Base-by-base conservation (phyloP, 768 basidiomycete species). In the Naganishia kalamii region DNA sequence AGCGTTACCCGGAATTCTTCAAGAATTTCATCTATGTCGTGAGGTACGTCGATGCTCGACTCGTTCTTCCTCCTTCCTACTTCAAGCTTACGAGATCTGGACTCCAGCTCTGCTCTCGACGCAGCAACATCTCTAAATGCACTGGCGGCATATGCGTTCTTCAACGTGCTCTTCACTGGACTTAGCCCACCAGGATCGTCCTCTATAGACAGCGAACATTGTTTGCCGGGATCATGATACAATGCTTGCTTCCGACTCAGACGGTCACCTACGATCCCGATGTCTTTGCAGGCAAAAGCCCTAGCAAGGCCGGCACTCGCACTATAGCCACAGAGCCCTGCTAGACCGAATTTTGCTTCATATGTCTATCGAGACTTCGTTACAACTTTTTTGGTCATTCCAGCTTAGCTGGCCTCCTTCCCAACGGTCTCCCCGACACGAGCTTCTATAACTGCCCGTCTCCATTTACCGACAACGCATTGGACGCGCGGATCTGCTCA, bases 91-190 rank as follows among this genome's bases (percentile, higher is more conserved):
- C 29, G 32, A 49, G 32, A 44, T 32, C 32, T 43, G 17, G 19
- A 50, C n/a, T 48, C 2, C 59, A 74, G 72, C 46, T 72, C 78
- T 4, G 78, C 77, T 2, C 68, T 79, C 29, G 78, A 78, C 60
- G 76, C 78, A 1, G 78, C 70, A 6, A 78, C 77, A 0, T 72
- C 71, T 7, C 72, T 79, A 25, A 74, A 73, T 23, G 78, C 76
- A 0, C 46, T 79, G 68, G 65, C 60, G 0, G 72, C 77, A 1
- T 79, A 78, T 60, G 17, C 74, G 11, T 43, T 79, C 11, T 78
- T 78, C 61, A 72, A 71, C n/a, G 70, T 70, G 2, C 62, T 76
- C 6, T 47, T 74, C n/a, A 63, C 63, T 37, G 68, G 51, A 23
- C 72, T 68, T 69, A 67, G 60, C 50, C 73, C 67, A 1, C 72